Base-by-base conservation (phyloP, 106 monocot species). In the Hemerocallis citrina region DNA sequence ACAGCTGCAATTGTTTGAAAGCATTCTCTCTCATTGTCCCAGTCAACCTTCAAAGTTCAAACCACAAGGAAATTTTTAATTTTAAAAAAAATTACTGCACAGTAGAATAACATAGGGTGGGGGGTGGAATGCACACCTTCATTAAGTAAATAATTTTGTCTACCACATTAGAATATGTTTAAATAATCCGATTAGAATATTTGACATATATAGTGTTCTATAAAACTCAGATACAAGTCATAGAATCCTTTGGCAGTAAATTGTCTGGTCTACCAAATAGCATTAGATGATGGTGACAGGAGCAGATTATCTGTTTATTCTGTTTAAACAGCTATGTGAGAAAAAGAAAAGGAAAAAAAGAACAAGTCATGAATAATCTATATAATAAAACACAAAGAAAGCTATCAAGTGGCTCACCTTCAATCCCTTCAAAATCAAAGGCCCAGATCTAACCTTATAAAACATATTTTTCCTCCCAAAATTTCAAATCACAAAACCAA, bases 1-100 rank as follows among this genome's bases (percentile, higher is more conserved):
- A 72, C 74, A 49, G 98, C 88, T 51, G 98, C 68, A 66, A 92
- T 69, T 61, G 82, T 88, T 68, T 82, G 81, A 67, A 88, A 88
- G 58, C 98, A 99, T 41, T 71, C 76, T 63, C 68, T 92, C 57
- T 99, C 98, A 66, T 85, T 64, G 9, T 82, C 85, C 98, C 98
- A 98, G 34, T 85, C 80, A 63, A 92, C 82, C 98, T 99, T 45
- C 28, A 47, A n/a, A n/a, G n/a, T n/a, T n/a, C n/a, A n/a, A 55
- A 59, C 40, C 7, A 45, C 24, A 12, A 67, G 7, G 21, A 68
- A 55, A 4, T 44, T 3, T 29, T 51, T 30, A 28, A 23, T 40
- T 15, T n/a, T n/a, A n/a, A n/a, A n/a, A 33, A 59, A 59, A 12
- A 59, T 23, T 39, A 40, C 19, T 20, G 5, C 13, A 48, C 47